phyloP scores from a whole-genome alignment of 768 basidiomycete species.

The Royoungia palumana region DNA sequence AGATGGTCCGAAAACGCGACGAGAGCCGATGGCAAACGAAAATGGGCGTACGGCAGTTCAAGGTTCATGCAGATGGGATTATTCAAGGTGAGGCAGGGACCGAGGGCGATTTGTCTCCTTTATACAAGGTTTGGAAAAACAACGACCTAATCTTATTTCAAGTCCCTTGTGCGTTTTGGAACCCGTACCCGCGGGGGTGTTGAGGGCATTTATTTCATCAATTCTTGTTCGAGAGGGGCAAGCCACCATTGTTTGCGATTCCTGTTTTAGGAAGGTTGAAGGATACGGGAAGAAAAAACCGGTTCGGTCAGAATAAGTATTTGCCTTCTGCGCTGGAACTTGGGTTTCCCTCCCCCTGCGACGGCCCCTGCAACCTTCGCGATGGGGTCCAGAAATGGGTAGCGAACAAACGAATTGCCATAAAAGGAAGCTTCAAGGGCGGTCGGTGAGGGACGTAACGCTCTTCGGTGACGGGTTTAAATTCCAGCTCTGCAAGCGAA shows the following conservation, averaged over 20 bases:
- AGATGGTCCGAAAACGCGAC: slow-evolving; percentile 20
- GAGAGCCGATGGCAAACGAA: slow-evolving; percentile 28
- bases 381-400: slow-evolving; percentile 30
- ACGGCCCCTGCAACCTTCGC: slow-evolving; percentile 24
- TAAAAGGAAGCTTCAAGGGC: slow-evolving; percentile 36
- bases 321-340: slow-evolving; percentile 35
- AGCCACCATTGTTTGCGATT: slow-evolving; percentile 31
- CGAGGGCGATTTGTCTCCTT: slow-evolving; percentile 26
- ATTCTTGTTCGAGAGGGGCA: too few relatives aligned
- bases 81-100: slow-evolving; percentile 22
- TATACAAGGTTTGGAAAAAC: slow-evolving; percentile 33
- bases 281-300: slow-evolving; percentile 26
- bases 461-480: slow-evolving; percentile 32
- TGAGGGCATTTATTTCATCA: too few relatives aligned
- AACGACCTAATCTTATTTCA: slow-evolving; percentile 28
- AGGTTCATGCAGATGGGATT: slow-evolving; percentile 31
- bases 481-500: slow-evolving; percentile 29
- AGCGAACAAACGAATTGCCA: slow-evolving; percentile 37
- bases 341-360: slow-evolving; percentile 25
- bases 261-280: slow-evolving; percentile 33
- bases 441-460: slow-evolving; percentile 31
- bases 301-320: slow-evolving; percentile 30
- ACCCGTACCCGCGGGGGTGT: slow-evolving; percentile 21
- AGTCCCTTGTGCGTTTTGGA: slow-evolving; percentile 20
- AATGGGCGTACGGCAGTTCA: slow-evolving; percentile 37